Evolutionary conservation across 129 eudicot species (phyloP), one percentile per base, ranked within the genome.

Genomic region (Logfia minima): DNA sequence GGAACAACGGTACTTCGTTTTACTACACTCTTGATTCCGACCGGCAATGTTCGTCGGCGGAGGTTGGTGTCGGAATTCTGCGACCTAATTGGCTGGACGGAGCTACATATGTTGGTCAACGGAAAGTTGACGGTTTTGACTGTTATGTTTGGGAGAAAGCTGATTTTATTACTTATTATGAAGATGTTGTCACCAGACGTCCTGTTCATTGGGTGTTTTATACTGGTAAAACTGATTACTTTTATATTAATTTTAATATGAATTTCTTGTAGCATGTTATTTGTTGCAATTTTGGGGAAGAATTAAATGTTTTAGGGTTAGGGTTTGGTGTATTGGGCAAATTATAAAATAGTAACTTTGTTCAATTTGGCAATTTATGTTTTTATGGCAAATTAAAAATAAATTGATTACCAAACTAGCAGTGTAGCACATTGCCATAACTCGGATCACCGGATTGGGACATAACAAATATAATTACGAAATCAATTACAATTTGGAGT

Each of bases 81-180:
- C 87, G 93, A 1, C 98, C 98, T 13, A 78, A 91, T 79, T 94
- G 97, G 93, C 93, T 94, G 2, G 86, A 91, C 18, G 96, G 96
- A 6, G 96, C 96, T 21, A 84, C 45, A 26, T 90, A 90, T 35
- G 18, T 90, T 13, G 98, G 98, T 21, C 96, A 89, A 76, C 82
- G 67, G 0, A 13, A 34, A 1, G 63, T 86, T 5, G 87, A 88
- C 31, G 92, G 90, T 0, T 90, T 93, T 56, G 81, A 82, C 6
- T 90, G 96, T 55, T 79, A 93, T 51, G 97, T 89, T 0, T 90
- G 96, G 97, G 84, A 86, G 84, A 93, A 90, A 76, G 90, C 74
- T 4, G 93, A 93, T 4, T 93, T 93, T 73, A 87, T 93, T 69
- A 80, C 86, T 76, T 93, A 90, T 39, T 93, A 90, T 29, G 96